These are phyloP conservation scores for Blastocystis sp. DNA, from an alignment of 352 stramenopile genomes.

Conservation along the genomic window DNA sequence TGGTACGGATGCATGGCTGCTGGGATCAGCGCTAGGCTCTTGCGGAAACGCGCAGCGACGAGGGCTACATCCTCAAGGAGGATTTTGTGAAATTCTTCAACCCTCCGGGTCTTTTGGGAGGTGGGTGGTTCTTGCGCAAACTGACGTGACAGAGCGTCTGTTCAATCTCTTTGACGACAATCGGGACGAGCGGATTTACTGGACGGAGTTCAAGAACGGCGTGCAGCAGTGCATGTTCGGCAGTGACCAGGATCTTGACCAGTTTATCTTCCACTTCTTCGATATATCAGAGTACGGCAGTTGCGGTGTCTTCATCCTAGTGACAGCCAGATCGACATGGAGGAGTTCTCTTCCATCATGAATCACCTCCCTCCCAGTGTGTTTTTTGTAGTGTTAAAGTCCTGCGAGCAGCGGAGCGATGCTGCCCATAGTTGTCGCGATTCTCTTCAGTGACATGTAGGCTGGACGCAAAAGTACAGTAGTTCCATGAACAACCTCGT, in stretches of 20 bases:
- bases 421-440: slow-evolving; percentile 20
- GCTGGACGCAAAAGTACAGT: slow-evolving; percentile 53
- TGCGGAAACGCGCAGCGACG: slow-evolving; percentile 49
- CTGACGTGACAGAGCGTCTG: slow-evolving; percentile 41
- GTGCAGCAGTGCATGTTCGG: slow-evolving; percentile 54
- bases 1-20: background rate
- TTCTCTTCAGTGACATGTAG: background rate
- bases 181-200: slow-evolving; percentile 61
- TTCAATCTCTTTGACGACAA: slow-evolving; percentile 69
- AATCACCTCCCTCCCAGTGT: slow-evolving; percentile 67
- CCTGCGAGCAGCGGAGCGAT: slow-evolving; percentile 43
- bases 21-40: slow-evolving; percentile 14
- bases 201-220: slow-evolving; percentile 61
- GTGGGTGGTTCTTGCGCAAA: background rate
- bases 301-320: background rate
- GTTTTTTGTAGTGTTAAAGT: slow-evolving; percentile 57
- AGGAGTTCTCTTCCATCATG: slow-evolving; percentile 61
- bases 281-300: slow-evolving; percentile 22
- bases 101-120: slow-evolving; percentile 56
- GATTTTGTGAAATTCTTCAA: slow-evolving; percentile 68
- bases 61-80: slow-evolving; percentile 60
- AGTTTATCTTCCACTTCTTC: slow-evolving; percentile 69
- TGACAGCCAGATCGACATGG: slow-evolving; percentile 57
- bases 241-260: slow-evolving; percentile 23
- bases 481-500: slow-evolving; percentile 61